These are phyloP conservation scores for Boletus pseudo-olivaceus DNA, from an alignment of 768 basidiomycete species.

Conservation along the genomic window DNA sequence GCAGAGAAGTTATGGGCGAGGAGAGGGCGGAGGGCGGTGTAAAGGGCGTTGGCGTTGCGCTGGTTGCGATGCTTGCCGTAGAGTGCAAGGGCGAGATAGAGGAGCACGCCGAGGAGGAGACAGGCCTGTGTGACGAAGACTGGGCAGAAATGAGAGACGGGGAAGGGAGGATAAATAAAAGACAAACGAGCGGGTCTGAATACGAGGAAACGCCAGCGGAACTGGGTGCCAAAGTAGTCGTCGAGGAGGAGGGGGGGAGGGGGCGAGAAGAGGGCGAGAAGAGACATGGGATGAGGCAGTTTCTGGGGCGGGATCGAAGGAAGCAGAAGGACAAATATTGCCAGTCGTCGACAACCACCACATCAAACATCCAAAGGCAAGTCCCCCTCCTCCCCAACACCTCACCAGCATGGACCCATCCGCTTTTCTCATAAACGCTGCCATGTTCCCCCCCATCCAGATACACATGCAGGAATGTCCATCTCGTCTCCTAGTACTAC, in stretches of 20 bases:
- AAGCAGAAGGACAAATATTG: neutral
- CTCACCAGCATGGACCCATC: constrained; percentile 26
- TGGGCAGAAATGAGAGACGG: constrained; percentile 18
- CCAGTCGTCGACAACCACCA: constrained; percentile 8
- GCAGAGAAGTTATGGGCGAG: constrained; percentile 73
- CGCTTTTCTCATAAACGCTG: constrained; percentile 11
- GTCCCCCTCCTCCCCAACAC: neutral
- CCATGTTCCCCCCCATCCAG: constrained; percentile 23
- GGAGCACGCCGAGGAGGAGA: constrained; percentile 48
- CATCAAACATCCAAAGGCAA: constrained; percentile 12
- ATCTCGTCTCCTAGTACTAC: neutral
- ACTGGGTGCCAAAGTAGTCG: constrained; percentile 74
- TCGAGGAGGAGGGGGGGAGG: constrained; percentile 24
- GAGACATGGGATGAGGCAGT: constrained; percentile 9
- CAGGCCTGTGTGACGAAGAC: constrained; percentile 66
- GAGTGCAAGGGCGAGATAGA: constrained; percentile 56
- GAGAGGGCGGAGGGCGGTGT: constrained; percentile 51
- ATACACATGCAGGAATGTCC: constrained; percentile 32
- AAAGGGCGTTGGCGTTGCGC: constrained; percentile 64
- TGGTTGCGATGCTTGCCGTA: constrained; percentile 61
- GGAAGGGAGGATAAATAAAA: neutral
- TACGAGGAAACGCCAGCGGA: constrained; percentile 67
- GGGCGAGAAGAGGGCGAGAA: constrained; percentile 14
- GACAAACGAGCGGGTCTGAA: constrained; percentile 75
- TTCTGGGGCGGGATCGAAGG: neutral